These are phyloP conservation scores for Cladosporium sp. DNA, from an alignment of 2,329 filamentous ascomycete genomes.

Conservation along the genomic window DNA sequence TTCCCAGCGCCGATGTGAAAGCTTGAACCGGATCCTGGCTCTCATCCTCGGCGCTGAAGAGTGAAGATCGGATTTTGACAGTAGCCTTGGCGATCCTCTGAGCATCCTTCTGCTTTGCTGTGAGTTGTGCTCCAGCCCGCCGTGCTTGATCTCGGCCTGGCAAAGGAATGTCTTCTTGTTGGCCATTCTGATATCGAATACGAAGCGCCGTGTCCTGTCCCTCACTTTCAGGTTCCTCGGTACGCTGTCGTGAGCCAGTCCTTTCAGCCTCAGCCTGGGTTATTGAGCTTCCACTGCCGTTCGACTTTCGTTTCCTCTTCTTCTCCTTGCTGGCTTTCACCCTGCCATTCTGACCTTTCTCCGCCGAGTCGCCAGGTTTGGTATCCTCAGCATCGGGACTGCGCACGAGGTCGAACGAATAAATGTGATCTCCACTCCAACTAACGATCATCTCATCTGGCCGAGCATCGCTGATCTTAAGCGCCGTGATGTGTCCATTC, in stretches of 20 bases:
- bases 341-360: conserved; percentile 19
- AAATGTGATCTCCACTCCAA: conserved; percentile 62
- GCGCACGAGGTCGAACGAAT: conserved; percentile 58
- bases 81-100: conserved; percentile 52
- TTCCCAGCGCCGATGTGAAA: conserved; percentile 29
- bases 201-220: conserved; percentile 40
- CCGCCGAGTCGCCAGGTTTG: background rate
- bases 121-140: conserved; percentile 31
- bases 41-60: conserved; percentile 46
- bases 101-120: conserved; percentile 49
- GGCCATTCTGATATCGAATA: conserved; percentile 56
- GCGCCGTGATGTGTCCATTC: conserved; percentile 63
- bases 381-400: conserved; percentile 51
- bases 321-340: conserved; percentile 34
- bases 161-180: conserved; percentile 54
- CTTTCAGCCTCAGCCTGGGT: conserved; percentile 35
- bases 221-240: conserved; percentile 34
- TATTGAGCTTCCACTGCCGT: conserved; percentile 28
- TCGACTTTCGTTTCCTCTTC: conserved; percentile 55
- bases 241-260: conserved; percentile 45
- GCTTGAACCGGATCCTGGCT: conserved; percentile 24
- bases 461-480: conserved; percentile 64
- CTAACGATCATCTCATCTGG: conserved; percentile 64
- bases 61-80: conserved; percentile 49
- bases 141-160: conserved; percentile 18